A percentile compares a stretch with the other conserved stretches of the same genome.
These are phyloP conservation scores for Suhomyces anneliseae DNA, from an alignment of 1,139 yeast genomes.

Conservation along the genomic window DNA sequence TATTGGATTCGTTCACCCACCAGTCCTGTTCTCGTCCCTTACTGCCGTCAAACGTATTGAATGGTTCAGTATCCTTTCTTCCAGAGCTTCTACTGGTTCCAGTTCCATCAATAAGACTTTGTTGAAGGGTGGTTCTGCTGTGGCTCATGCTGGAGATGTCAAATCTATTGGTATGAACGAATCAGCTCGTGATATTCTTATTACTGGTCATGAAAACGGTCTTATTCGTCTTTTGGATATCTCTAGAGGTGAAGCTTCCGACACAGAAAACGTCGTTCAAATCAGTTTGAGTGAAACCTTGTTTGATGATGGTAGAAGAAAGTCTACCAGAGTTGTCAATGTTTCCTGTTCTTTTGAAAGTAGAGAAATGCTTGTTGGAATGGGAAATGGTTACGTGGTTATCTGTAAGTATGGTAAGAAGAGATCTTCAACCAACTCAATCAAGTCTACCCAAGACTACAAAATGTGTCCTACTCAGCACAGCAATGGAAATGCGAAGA, in stretches of 20 bases:
- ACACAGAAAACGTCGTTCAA: conserved; percentile 45
- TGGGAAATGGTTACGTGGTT: conserved; percentile 71
- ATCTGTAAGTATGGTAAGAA: conserved; percentile 68
- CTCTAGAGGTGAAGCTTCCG: conserved; percentile 72
- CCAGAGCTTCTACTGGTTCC: conserved; percentile 36
- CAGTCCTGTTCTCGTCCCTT: conserved; percentile 57
- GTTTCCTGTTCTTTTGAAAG: conserved; percentile 77
- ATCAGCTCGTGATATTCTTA: conserved; percentile 56
- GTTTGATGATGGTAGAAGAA: conserved; percentile 28
- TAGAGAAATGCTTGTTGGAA: conserved; percentile 73
- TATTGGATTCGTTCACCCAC: conserved; percentile 75
- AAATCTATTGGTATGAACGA: conserved; percentile 58
- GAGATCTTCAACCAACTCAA: conserved; percentile 12
- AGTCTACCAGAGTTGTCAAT: conserved; percentile 46
- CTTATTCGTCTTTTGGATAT: conserved; percentile 78
- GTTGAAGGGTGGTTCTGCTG: conserved; percentile 79
- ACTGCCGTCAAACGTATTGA: conserved; percentile 59
- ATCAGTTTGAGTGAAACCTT: conserved; percentile 38
- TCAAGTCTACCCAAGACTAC: conserved; percentile 22
- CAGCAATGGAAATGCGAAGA: conserved; percentile 35
- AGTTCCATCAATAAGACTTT: conserved; percentile 41
- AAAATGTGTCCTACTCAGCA: conserved; percentile 34
- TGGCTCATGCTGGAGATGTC: conserved; percentile 31
- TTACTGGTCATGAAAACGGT: conserved; percentile 85
- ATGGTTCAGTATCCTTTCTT: conserved; percentile 73